phyloP scores from a whole-genome alignment of 2,329 filamentous ascomycete genomes.

The Arthroderma sp. region DNA sequence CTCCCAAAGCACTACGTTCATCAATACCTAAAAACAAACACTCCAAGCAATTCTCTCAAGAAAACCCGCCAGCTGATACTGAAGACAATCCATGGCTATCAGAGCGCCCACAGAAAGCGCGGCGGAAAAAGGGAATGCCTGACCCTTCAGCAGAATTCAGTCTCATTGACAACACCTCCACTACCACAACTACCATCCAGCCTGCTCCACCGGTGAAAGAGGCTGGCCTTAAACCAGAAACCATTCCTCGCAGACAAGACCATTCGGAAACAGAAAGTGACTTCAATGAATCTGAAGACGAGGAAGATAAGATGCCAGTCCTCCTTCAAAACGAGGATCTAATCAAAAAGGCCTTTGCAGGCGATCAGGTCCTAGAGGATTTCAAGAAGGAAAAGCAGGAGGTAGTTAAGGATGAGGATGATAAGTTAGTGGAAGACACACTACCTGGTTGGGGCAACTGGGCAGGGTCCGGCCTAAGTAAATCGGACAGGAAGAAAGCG shows the following conservation, averaged over 20 bases:
- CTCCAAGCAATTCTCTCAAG: constrained; percentile 9
- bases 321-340: constrained; percentile 47
- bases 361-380: constrained; percentile 66
- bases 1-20: constrained; percentile 8
- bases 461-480: constrained; percentile 71
- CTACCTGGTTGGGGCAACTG: constrained; percentile 90
- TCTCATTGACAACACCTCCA: constrained; percentile 10
- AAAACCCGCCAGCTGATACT: constrained; percentile 8
- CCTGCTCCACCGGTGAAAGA: not conserved
- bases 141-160: constrained; percentile 8
- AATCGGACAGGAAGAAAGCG: constrained; percentile 47
- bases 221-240: not conserved
- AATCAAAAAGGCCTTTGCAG: constrained; percentile 74
- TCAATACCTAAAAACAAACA: not conserved
- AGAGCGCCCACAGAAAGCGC: constrained; percentile 15
- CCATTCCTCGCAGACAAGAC: not conserved
- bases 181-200: not conserved
- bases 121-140: constrained; percentile 6
- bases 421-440: constrained; percentile 70
- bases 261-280: constrained; percentile 7
- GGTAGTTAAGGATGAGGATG: constrained; percentile 60
- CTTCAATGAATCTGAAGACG: constrained; percentile 34
- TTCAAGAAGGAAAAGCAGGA: constrained; percentile 71
- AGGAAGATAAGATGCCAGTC: constrained; percentile 28
- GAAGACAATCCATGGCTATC: constrained; percentile 25